phyloP scores from a whole-genome alignment of 805 yeast genomes.

The Yarrowia porcina region DNA sequence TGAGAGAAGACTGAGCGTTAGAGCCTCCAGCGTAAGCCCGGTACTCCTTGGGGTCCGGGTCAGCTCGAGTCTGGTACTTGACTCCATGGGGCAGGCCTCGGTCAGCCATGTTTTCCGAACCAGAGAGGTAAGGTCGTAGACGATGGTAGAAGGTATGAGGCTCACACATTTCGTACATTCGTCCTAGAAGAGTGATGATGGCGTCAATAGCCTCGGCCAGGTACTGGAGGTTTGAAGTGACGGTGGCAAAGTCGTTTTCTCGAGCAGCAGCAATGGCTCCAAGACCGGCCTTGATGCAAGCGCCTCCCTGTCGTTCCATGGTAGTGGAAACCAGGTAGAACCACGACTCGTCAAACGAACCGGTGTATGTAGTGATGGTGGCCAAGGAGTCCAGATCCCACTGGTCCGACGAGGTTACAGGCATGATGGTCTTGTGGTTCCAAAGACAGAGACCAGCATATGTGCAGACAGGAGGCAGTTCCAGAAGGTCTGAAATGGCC shows the following conservation, averaged over 20 bases:
- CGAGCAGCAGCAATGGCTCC: constrained; percentile 60
- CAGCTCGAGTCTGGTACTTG: constrained; percentile 53
- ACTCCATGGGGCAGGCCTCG: constrained; percentile 82
- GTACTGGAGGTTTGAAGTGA: constrained; percentile 50
- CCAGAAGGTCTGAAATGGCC: constrained; percentile 53
- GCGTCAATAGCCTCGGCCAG: constrained; percentile 74
- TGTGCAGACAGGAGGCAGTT: constrained; percentile 82
- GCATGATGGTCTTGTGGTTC: constrained; percentile 71
- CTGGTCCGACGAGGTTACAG: constrained; percentile 41
- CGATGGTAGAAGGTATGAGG: constrained; percentile 87
- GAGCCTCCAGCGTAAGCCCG: constrained; percentile 81
- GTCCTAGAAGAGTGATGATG: constrained; percentile 67
- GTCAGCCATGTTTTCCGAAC: constrained; percentile 88
- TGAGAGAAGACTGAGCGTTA: constrained; percentile 87
- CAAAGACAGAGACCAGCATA: constrained; percentile 85
- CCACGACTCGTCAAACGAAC: constrained; percentile 90
- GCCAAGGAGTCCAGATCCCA: constrained; percentile 67
- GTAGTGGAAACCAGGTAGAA: constrained; percentile 84
- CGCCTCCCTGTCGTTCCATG: constrained; percentile 79
- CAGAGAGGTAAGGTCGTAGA: constrained; percentile 85
- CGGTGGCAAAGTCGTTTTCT: constrained; percentile 43
- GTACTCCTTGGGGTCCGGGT: constrained; percentile 46
- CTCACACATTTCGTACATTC: constrained; percentile 91
- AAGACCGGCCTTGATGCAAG: constrained; percentile 62
- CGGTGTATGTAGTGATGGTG: constrained; percentile 81